Evolutionary conservation across 306 rosid species (phyloP).

Genomic region (Adenanthera pavonina): DNA sequence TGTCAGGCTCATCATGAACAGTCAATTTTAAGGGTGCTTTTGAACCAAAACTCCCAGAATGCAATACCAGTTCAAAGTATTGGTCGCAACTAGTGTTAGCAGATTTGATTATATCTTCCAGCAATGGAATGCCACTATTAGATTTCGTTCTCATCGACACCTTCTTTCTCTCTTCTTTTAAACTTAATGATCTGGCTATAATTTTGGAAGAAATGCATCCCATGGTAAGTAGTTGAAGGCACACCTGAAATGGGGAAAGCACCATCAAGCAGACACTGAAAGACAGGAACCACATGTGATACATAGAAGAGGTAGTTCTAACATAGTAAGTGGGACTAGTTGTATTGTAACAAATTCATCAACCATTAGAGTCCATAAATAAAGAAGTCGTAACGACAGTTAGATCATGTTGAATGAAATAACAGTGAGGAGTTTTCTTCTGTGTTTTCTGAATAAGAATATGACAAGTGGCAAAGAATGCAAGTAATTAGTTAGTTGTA

Average conservation of each 20-base stretch:
- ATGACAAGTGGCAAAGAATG: neutral
- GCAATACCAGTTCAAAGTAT: constrained; percentile 54
- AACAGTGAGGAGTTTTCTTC: neutral
- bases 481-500: neutral
- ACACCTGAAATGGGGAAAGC: constrained; percentile 37
- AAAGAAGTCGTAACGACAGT: neutral
- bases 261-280: constrained; percentile 12
- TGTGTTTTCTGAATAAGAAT: neutral
- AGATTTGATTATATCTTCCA: constrained; percentile 50
- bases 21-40: constrained; percentile 29
- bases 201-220: constrained; percentile 65
- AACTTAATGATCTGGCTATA: constrained; percentile 50
- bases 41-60: constrained; percentile 43
- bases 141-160: constrained; percentile 36
- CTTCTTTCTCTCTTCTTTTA: constrained; percentile 45
- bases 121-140: constrained; percentile 43
- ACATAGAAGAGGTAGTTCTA: neutral
- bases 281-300: neutral
- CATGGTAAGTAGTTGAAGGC: constrained; percentile 39
- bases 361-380: neutral
- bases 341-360: neutral
- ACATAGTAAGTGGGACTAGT: neutral
- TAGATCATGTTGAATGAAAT: neutral
- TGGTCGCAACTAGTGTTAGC: constrained; percentile 38
- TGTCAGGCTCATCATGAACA: constrained; percentile 17